Base-by-base conservation (phyloP, 495 filamentous ascomycete species). In the Penicillium maclennaniae region DNA sequence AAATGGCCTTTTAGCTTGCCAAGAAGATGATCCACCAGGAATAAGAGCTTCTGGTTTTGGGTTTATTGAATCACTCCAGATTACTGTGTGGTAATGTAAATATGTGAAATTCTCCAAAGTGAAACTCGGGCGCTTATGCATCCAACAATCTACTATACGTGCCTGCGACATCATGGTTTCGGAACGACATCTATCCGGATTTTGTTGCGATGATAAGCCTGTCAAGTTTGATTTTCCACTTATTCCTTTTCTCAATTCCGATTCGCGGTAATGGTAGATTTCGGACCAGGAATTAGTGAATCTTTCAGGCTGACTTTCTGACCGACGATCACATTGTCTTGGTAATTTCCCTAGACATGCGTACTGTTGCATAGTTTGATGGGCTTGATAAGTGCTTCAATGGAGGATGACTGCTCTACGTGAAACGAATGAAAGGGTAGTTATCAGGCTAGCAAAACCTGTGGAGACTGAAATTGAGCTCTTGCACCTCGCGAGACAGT, bases 21-120 rank as follows among this genome's bases (percentile, higher is more conserved):
- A 53, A 50, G 28, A 54, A 31, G 50, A 17, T 26, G 54, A 58
- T 54, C 58, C 42, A 41, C 46, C 12, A 58, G 47, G 54, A 51
- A 54, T 50, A 31, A 23, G 45, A 49, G 38, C 6, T 2, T 12
- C 27, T 31, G 27, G 6, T 3, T 3, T 31, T 31, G 27, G 7
- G 9, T 31, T 7, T 31, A 12, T 31, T 7, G 27, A 31, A 2
- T 23, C 23, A 23, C 5, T 2, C 5, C 23, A 23, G 34, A 7
- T 37, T 37, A 7, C 34, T 37, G 10, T 23, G 23, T 23, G 23
- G 23, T 23, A 23, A 23, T 23, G 23, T 5, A 23, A 2, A 23
- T 5, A 23, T 23, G 9, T 2, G 10, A 37, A 37, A 9, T 6
- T 28, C 23, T 38, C 16, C 20, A 12, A 27, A 36, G 23, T 49